Conservation (phyloP, 2,329 filamentous ascomycete genomes). For the Chrysoporthe austroafricana region DNA sequence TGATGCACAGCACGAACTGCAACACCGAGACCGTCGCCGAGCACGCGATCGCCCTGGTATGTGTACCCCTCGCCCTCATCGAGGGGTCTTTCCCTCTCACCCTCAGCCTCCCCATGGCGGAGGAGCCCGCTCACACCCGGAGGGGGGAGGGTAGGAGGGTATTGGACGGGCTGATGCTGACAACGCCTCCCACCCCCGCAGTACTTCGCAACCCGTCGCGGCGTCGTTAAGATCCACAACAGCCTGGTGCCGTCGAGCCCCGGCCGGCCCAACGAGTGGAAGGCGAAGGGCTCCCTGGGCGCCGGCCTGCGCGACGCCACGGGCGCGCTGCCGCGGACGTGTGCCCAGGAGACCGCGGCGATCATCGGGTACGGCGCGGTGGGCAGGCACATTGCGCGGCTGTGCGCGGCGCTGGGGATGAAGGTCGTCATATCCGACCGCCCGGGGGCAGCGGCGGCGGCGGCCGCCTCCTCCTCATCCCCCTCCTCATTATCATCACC, state of each 20-base stretch:
- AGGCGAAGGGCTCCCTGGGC: constrained; percentile 23
- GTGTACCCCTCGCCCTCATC: background rate
- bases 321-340: constrained; percentile 22
- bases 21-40: constrained; percentile 33
- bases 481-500: background rate
- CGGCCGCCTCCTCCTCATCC: background rate
- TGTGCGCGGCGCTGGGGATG: constrained; percentile 34
- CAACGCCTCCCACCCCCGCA: background rate
- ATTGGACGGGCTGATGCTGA: no score
- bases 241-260: constrained; percentile 26
- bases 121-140: background rate
- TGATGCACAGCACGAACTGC: constrained; percentile 31
- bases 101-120: background rate
- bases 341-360: constrained; percentile 23
- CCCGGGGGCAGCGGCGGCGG: constrained; percentile 10
- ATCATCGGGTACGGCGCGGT: constrained; percentile 28
- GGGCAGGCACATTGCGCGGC: constrained; percentile 30
- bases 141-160: no score
- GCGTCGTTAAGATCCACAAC: constrained; percentile 32
- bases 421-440: constrained; percentile 32
- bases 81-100: no score
- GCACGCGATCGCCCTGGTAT: constrained; percentile 31
- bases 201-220: constrained; percentile 33
- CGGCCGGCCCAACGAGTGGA: constrained; percentile 27
- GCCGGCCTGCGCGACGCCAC: constrained; percentile 15